A percentile compares a stretch with the other conserved stretches of the same genome.
Evolutionary conservation across 768 basidiomycete species (phyloP).

Genomic region (Podaxis sp.): DNA sequence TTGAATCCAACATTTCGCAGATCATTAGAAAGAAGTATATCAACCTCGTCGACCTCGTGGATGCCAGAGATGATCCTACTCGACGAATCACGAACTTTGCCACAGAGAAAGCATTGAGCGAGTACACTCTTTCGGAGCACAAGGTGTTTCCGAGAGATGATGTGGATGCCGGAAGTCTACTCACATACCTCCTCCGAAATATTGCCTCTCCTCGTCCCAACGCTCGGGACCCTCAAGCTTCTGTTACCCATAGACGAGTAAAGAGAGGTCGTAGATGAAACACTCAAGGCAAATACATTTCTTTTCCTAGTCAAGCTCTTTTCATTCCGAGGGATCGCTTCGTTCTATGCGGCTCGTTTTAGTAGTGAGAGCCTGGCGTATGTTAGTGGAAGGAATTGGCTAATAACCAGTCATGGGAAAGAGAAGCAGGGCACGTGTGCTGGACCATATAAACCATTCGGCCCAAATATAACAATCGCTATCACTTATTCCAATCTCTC

Average conservation of each 20-base stretch:
- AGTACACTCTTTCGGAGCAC: conserved; percentile 7
- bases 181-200: neutral
- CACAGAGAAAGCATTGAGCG: conserved; percentile 6
- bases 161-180: neutral
- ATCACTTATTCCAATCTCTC: neutral
- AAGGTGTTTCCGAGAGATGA: conserved; percentile 7
- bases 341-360: neutral
- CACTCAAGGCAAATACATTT: no score
- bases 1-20: neutral
- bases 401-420: neutral
- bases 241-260: no score
- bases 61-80: neutral
- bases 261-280: no score
- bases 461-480: neutral
- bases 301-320: no score
- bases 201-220: neutral
- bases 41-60: conserved; percentile 15
- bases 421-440: neutral
- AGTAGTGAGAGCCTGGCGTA: neutral
- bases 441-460: neutral
- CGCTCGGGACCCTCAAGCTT: no score
- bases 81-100: neutral
- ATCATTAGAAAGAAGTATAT: conserved; percentile 9
- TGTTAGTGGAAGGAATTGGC: neutral
- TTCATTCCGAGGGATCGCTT: no score